phyloP scores from a whole-genome alignment of 179 eudicot species.

The Carnegiea gigantea region DNA sequence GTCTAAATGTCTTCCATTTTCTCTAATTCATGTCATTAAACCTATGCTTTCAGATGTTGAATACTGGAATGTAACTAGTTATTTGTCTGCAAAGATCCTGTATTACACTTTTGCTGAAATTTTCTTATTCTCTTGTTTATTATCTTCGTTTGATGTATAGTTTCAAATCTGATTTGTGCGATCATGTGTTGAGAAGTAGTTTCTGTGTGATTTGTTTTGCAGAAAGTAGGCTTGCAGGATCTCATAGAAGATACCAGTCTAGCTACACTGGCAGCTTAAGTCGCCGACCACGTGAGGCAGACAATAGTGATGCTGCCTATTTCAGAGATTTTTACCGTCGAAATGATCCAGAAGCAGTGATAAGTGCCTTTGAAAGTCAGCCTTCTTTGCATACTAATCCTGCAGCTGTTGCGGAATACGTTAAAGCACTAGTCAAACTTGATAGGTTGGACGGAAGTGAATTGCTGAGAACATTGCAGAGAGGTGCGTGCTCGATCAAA shows the following conservation, averaged over 20 bases:
- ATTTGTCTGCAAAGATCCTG: not conserved
- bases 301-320: constrained; percentile 50
- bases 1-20: not conserved
- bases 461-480: constrained; percentile 78
- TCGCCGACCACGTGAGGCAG: constrained; percentile 63
- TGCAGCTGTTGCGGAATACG: constrained; percentile 82
- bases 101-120: not conserved
- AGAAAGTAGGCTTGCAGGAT: constrained; percentile 46
- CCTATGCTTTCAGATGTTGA: not conserved
- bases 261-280: constrained; percentile 70
- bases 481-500: constrained; percentile 48
- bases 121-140: not conserved
- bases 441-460: constrained; percentile 86
- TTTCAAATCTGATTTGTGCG: not conserved
- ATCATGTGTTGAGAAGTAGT: not conserved
- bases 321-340: constrained; percentile 59
- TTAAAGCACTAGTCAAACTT: constrained; percentile 85
- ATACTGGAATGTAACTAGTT: not conserved
- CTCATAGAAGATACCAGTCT: constrained; percentile 56
- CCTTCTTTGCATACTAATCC: constrained; percentile 74
- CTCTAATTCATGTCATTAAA: not conserved
- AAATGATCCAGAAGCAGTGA: constrained; percentile 82
- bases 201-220: constrained; percentile 23
- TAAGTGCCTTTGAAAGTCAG: constrained; percentile 77
- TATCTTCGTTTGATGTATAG: not conserved